Conservation (phyloP, 2,329 filamentous ascomycete species). For the Phyllosticta citriasiana region DNA sequence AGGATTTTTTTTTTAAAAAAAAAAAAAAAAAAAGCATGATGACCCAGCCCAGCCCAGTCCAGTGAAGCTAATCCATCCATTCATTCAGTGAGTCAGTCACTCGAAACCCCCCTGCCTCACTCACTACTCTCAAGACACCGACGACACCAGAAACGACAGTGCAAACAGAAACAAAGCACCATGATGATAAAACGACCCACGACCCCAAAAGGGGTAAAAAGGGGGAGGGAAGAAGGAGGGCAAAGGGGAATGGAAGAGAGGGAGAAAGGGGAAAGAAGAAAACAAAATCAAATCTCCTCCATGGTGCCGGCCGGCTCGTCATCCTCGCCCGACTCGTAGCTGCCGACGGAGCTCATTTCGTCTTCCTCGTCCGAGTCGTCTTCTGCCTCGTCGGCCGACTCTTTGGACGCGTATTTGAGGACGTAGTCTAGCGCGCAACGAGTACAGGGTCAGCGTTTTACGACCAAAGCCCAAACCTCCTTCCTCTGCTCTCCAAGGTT, state of each 20-base stretch:
- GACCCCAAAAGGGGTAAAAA: no score
- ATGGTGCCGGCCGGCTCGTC: constrained; percentile 82
- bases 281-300: constrained; percentile 49
- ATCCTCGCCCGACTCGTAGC: constrained; percentile 79
- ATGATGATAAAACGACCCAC: no score
- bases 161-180: no score
- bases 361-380: constrained; percentile 86
- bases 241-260: neutral
- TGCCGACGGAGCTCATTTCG: constrained; percentile 91
- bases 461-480: neutral
- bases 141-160: no score
- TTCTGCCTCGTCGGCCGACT: constrained; percentile 78
- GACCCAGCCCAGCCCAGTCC: no score
- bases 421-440: constrained; percentile 65
- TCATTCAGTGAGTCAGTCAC: no score
- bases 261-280: neutral
- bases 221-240: neutral
- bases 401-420: constrained; percentile 82
- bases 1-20: no score
- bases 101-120: no score
- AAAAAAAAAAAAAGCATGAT: no score
- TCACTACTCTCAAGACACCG: no score
- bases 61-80: no score
- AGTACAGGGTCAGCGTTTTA: neutral
- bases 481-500: neutral